phyloP scores from a whole-genome alignment of 345 rosid genomes.

The Eucalyptus erythrocorys region DNA sequence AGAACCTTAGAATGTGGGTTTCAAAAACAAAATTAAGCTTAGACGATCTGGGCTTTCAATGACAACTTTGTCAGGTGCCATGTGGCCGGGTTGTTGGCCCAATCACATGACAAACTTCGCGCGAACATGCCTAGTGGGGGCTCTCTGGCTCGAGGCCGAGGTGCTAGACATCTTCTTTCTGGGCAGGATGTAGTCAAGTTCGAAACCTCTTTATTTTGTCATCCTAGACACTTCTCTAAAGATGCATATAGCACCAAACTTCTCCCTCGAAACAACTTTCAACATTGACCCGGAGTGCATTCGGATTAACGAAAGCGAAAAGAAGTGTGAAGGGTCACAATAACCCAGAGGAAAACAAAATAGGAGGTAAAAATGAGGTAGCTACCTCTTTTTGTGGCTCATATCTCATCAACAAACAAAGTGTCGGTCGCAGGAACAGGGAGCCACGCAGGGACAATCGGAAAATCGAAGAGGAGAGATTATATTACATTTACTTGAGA shows the following conservation, averaged over 20 bases:
- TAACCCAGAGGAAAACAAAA: neutral
- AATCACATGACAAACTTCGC: neutral
- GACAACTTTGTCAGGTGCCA: neutral
- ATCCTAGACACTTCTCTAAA: neutral
- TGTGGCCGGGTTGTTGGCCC: neutral
- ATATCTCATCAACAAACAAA: neutral
- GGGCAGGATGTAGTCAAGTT: neutral
- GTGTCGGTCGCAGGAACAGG: neutral
- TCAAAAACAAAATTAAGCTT: neutral
- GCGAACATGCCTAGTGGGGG: neutral
- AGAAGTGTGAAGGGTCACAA: neutral
- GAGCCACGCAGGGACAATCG: fast-evolving
- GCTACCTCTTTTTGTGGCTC: neutral
- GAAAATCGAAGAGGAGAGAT: neutral
- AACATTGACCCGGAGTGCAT: neutral
- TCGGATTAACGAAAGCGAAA: neutral
- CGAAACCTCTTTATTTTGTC: neutral
- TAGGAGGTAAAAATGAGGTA: neutral
- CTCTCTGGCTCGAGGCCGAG: neutral
- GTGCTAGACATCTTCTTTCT: neutral
- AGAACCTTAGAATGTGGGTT: neutral
- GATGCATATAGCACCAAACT: neutral
- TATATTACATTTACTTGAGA: neutral
- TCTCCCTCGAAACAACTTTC: neutral
- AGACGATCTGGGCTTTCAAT: neutral